Evolutionary conservation across 163 green algal species (phyloP), one percentile per base, ranked within the genome.

Genomic region (Coccomyxa subellipsoidea): DNA sequence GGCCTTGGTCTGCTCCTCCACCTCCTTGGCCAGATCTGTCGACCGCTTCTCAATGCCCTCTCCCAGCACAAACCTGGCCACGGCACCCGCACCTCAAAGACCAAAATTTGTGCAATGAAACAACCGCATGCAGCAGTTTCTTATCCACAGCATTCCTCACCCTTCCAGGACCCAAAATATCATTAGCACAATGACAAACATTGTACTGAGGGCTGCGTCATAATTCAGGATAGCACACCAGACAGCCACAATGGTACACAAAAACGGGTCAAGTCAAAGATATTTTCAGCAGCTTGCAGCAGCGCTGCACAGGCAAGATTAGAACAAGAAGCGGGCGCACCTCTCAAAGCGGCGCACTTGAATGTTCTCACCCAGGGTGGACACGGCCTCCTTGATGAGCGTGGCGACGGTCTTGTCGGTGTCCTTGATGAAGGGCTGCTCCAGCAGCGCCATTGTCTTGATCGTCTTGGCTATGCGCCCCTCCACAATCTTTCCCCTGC

Each of bases 401-500:
- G 94, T 91, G n/a, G 38, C 75, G 39, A 88, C 84, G 18, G 73
- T 84, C 81, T 95, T 96, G 87, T 84, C 85, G 79, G 87, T 91
- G 89, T 97, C 91, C 69, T 90, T 91, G 83, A 98, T 91, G 80
- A 89, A 97, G 4, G 88, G 83, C 87, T 96, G 93, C 82, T 95
- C 87, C 79, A 97, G 81, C 76, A 98, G 90, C 38, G 94, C 89
- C 81, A 91, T 88, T 72, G 93, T 82, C 38, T 92, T 88, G 77
- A 94, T 86, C 34, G 94, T 90, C 94, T 99, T 99, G 54, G 91
- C 88, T 2, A 98, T 79, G n/a, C 95, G 93, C 34, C 95, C 95
- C 80, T 97, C 90, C 72, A 98, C 95, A 80, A 99, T 98, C 92
- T 96, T 97, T 36, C 76, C 83, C 37, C 91, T 88, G 84, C 21